Evolutionary conservation across 805 yeast genomes (phyloP).

Genomic region (Ogataea corticis): DNA sequence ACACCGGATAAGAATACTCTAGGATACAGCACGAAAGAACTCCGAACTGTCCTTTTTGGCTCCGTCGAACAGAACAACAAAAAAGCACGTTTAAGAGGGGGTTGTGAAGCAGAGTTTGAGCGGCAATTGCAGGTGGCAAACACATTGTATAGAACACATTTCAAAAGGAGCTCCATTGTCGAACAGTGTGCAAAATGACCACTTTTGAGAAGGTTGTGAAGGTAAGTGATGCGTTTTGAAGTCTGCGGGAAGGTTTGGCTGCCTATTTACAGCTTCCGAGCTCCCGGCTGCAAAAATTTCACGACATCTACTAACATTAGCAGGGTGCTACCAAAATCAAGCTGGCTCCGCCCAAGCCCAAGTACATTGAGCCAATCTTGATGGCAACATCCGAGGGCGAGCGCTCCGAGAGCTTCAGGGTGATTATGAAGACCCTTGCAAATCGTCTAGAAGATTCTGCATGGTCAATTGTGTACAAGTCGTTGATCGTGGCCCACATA

Average conservation of each 20-base stretch:
- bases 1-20: not conserved
- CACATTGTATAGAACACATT: not conserved
- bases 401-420: conserved; percentile 54
- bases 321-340: conserved; percentile 71
- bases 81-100: not conserved
- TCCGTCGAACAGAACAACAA: not conserved
- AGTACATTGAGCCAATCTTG: conserved; percentile 91
- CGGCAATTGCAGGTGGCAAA: conserved; percentile 2
- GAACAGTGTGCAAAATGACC: conserved; percentile 17
- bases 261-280: not conserved
- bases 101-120: not conserved
- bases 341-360: conserved; percentile 96
- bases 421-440: conserved; percentile 66
- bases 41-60: not conserved
- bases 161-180: conserved; percentile 1
- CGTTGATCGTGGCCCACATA: conserved; percentile 81
- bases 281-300: no score
- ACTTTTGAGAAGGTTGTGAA: conserved; percentile 28
- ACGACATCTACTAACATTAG: not conserved
- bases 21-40: not conserved
- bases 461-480: conserved; percentile 89
- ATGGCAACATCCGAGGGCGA: conserved; percentile 60
- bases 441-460: conserved; percentile 72
- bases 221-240: conserved; percentile 6
- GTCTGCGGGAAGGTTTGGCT: not conserved